A percentile compares a stretch with the other conserved stretches of the same genome.
These are phyloP conservation scores for Fusarium continuum DNA, from an alignment of 2,329 filamentous ascomycete genomes.

Conservation along the genomic window DNA sequence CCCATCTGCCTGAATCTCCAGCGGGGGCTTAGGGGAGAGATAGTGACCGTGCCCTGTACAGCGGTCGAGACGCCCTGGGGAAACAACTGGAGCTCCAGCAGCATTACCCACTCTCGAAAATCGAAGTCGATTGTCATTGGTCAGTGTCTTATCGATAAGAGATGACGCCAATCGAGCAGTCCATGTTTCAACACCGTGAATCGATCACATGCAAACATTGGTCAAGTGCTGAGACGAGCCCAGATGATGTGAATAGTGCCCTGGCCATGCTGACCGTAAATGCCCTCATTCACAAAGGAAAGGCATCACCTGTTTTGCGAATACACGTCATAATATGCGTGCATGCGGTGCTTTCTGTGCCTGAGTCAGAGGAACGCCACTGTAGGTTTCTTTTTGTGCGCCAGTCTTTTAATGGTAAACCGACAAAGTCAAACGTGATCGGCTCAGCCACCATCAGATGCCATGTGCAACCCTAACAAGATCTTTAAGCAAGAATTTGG, in stretches of 20 bases:
- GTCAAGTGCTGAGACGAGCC: constrained; percentile 32
- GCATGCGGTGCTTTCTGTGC: constrained; percentile 9
- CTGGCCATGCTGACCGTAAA: constrained; percentile 24
- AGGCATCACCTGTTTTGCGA: constrained; percentile 18
- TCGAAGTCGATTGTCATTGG: constrained; percentile 21
- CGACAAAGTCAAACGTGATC: constrained; percentile 16
- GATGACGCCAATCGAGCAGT: constrained; percentile 39
- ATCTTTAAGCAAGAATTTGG: background rate
- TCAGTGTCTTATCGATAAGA: constrained; percentile 30
- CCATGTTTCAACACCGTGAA: constrained; percentile 31
- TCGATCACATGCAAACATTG: constrained; percentile 40
- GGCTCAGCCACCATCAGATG: constrained; percentile 15
- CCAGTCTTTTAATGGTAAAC: background rate
- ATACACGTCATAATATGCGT: constrained; percentile 5
- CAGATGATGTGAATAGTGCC: constrained; percentile 30
- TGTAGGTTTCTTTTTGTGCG: background rate
- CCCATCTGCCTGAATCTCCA: constrained; percentile 25
- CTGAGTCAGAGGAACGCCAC: constrained; percentile 11
- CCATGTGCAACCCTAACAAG: constrained; percentile 1
- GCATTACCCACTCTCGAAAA: background rate
- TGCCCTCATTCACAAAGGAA: background rate
- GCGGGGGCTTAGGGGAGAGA: constrained; percentile 20
- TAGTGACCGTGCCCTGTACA: constrained; percentile 14
- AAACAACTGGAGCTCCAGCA: constrained; percentile 8
- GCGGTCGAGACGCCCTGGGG: constrained; percentile 28